Base-by-base conservation (phyloP, 768 basidiomycete genomes). In the Ramaria sp. region DNA sequence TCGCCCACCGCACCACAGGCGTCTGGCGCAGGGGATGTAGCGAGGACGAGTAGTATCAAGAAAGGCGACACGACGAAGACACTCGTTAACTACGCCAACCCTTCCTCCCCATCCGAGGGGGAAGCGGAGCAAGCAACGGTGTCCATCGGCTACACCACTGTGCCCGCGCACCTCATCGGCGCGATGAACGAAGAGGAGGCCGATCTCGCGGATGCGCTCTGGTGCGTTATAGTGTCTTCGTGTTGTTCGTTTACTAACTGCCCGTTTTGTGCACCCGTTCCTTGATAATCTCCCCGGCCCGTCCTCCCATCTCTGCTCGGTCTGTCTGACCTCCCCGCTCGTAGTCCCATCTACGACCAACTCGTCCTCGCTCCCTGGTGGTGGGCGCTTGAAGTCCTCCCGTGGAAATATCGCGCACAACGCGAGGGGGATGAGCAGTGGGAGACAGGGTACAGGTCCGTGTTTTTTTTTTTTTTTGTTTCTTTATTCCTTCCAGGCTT, bases 331-430 rank as follows among this genome's bases (percentile, higher is more conserved):
- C 27, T 27, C 27, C 27, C 5, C 27, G 27, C 27, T 2, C 27
- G 27, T 5, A 27, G 27, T 52, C 71, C 70, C 0, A 65, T 74
- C 4, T 79, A 80, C 57, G 86, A 88, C 66, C 76, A 84, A 69
- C 74, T 88, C 24, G 60, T 66, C n/a, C 62, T 72, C 4, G 59
- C 68, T 22, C 70, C 62, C 48, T 52, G 50, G 0, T 88, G 86
- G 87, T 88, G 87, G 86, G 60, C 81, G 20, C 68, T 89, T 30
- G 86, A 89, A 66, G 54, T 73, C 10, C 15, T 74, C 22, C 72
- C 72, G 79, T 42, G 87, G 20, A 45, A 49, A 20, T 54, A 59
- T 38, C 43, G 54, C 42, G 47, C 49, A 53, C 67, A 69, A 46
- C 62, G 67, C 37, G 39, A 51, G 22, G 47, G 60, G 5, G 48